phyloP scores from a whole-genome alignment of 345 rosid species.

The Pelargonium nanum region DNA sequence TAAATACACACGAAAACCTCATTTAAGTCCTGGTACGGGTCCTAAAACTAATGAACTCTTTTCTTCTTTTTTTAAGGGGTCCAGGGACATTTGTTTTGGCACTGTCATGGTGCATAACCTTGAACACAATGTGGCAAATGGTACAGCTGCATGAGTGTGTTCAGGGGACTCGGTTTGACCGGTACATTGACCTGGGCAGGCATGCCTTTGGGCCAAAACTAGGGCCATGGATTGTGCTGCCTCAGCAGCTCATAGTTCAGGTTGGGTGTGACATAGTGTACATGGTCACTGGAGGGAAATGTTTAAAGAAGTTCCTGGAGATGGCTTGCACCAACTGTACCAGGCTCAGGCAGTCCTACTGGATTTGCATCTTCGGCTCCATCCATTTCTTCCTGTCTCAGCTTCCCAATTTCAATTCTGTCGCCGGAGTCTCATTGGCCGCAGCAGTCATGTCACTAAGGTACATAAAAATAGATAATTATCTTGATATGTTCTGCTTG shows the following conservation, averaged over 20 bases:
- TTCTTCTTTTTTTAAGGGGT: constrained; percentile 41
- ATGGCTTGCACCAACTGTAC: constrained; percentile 61
- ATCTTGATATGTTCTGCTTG: no score
- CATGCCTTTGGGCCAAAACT: constrained; percentile 74
- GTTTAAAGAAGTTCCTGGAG: constrained; percentile 73
- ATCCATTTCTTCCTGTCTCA: constrained; percentile 85
- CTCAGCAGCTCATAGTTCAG: constrained; percentile 88
- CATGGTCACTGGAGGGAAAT: constrained; percentile 99
- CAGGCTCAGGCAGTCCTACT: constrained; percentile 61
- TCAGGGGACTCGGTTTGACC: constrained; percentile 80
- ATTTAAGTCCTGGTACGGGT: background rate
- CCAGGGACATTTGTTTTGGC: constrained; percentile 61
- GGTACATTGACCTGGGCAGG: constrained; percentile 78
- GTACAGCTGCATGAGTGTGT: constrained; percentile 86
- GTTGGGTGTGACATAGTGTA: constrained; percentile 87
- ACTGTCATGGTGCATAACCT: constrained; percentile 76
- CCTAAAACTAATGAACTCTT: background rate
- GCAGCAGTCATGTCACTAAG: constrained; percentile 93
- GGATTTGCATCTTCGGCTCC: constrained; percentile 83
- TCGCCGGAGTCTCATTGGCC: constrained; percentile 82
- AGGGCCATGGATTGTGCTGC: constrained; percentile 85
- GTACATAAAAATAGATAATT: no score
- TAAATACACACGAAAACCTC: background rate
- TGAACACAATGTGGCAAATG: constrained; percentile 98
- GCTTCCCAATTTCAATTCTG: constrained; percentile 88